Conservation (phyloP, 371 early-diverging fungal genomes). For the Mortierella sp. region DNA sequence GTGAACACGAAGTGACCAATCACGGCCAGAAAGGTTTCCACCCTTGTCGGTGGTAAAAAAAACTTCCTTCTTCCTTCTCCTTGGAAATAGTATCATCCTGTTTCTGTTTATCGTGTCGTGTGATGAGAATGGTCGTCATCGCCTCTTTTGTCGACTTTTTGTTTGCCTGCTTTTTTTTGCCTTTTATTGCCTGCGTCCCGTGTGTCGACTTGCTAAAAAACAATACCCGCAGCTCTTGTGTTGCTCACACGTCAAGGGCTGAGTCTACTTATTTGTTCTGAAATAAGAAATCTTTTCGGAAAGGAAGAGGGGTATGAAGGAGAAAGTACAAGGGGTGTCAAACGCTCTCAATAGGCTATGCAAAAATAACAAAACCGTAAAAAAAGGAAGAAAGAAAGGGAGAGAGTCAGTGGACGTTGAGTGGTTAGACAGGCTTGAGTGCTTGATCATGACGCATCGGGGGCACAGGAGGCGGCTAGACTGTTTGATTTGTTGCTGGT, state of each 20-base stretch:
- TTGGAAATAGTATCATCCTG: not conserved
- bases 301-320: not conserved
- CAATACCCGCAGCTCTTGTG: not conserved
- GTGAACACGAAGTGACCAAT: not conserved
- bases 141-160: not conserved
- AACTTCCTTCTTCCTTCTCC: not conserved
- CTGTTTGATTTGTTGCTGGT: not conserved
- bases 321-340: too few species aligned
- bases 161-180: not conserved
- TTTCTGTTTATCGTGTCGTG: not conserved
- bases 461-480: not conserved
- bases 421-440: not conserved
- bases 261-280: not conserved
- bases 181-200: not conserved
- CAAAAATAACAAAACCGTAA: not conserved
- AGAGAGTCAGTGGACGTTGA: not conserved
- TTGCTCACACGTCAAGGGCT: not conserved
- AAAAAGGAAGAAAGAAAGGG: not conserved
- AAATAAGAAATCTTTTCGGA: not conserved
- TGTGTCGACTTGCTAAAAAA: not conserved
- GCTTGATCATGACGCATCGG: not conserved
- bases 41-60: not conserved
- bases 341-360: not conserved
- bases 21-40: not conserved
- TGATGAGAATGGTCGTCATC: conserved; percentile 3